These are phyloP conservation scores for Pseudoneurospora amorphoporcata DNA, from an alignment of 495 filamentous ascomycete species.

Conservation along the genomic window DNA sequence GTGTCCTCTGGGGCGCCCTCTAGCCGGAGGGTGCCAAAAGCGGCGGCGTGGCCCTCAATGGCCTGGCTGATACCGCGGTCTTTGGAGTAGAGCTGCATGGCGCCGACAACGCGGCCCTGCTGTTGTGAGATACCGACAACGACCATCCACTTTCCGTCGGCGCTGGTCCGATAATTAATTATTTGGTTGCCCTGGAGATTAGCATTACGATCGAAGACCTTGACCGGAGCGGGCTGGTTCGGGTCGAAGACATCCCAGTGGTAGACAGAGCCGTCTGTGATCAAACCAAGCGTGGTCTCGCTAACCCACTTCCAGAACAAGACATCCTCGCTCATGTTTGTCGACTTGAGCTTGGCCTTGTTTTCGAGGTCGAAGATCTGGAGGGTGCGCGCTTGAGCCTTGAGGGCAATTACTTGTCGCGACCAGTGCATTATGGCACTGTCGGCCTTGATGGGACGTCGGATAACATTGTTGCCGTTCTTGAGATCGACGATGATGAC, in stretches of 20 bases:
- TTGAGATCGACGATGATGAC: slow-evolving; percentile 96
- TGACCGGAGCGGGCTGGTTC: slow-evolving; percentile 64
- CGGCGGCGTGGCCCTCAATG: slow-evolving; percentile 94
- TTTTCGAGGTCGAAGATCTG: slow-evolving; percentile 92
- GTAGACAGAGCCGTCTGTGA: slow-evolving; percentile 83
- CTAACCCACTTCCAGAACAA: slow-evolving; percentile 99
- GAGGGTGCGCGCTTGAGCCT: slow-evolving; percentile 81
- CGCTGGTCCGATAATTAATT: slow-evolving; percentile 97
- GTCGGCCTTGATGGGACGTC: slow-evolving; percentile 95
- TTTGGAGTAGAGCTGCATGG: slow-evolving; percentile 93
- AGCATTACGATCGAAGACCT: slow-evolving; percentile 84
- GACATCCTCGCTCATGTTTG: slow-evolving; percentile 92
- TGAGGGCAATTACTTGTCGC: slow-evolving; percentile 90
- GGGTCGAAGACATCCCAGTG: slow-evolving; percentile 94
- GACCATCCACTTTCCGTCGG: slow-evolving; percentile 96
- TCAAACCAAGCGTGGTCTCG: slow-evolving; percentile 72
- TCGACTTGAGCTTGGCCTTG: slow-evolving; percentile 89
- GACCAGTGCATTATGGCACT: slow-evolving; percentile 99
- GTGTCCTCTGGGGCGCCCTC: slow-evolving; percentile 85
- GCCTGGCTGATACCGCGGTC: slow-evolving; percentile 94
- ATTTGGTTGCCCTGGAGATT: slow-evolving; percentile 95
- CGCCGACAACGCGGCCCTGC: slow-evolving; percentile 85
- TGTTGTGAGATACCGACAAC: slow-evolving; percentile 91
- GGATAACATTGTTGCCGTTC: slow-evolving; percentile 84
- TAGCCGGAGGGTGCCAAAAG: slow-evolving; percentile 81